phyloP scores from a whole-genome alignment of 495 filamentous ascomycete species.

The Immersiella caudata region DNA sequence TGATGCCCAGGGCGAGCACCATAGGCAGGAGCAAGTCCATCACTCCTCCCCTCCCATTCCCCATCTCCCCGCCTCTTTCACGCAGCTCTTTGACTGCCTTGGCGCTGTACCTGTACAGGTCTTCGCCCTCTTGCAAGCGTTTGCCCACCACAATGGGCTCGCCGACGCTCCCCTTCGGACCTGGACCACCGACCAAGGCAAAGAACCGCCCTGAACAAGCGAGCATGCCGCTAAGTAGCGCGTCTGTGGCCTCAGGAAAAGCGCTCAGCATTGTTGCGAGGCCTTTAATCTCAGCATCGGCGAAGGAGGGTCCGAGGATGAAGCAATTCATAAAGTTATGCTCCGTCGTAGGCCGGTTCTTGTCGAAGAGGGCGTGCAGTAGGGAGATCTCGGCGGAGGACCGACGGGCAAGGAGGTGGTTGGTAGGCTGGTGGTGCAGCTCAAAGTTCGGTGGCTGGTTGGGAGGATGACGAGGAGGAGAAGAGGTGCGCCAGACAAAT shows the following conservation, averaged over 20 bases:
- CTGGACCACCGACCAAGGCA: not conserved
- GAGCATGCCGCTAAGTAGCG: not conserved
- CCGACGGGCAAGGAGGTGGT: not conserved
- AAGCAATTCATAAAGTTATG: not conserved
- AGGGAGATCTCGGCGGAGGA: not conserved
- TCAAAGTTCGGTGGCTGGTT: too few relatives aligned
- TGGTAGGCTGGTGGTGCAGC: too few relatives aligned
- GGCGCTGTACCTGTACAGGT: not conserved
- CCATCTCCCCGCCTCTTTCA: not conserved
- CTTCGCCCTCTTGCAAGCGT: not conserved
- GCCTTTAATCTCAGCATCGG: not conserved
- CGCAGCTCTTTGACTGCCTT: not conserved
- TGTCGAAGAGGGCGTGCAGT: not conserved
- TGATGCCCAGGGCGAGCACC: not conserved
- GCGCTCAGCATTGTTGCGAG: not conserved
- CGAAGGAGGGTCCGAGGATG: not conserved
- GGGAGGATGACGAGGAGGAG: too few relatives aligned
- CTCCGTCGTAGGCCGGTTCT: too few relatives aligned
- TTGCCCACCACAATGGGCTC: too few relatives aligned
- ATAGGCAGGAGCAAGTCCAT: not conserved
- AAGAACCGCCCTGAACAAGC: not conserved
- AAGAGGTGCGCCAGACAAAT: not conserved
- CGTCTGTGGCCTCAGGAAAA: not conserved
- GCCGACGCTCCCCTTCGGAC: not conserved
- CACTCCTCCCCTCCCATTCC: not conserved